Conservation (phyloP, 1,284 basidiomycete genomes). For the Trichosporon sp. region DNA sequence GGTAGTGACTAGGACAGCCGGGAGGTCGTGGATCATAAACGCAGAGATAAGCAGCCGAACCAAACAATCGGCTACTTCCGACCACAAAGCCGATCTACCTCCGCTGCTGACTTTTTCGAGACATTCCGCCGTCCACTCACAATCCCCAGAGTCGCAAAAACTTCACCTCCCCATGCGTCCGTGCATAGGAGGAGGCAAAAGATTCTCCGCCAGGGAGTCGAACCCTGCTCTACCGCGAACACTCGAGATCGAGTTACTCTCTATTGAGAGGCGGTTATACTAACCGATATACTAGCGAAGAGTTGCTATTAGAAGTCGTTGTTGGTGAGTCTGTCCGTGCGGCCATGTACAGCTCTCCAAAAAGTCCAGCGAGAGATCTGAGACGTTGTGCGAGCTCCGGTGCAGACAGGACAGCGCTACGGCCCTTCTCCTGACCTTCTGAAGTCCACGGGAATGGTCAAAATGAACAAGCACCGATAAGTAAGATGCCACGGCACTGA, state of each 20-base stretch:
- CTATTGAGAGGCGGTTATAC: neutral
- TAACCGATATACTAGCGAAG: neutral
- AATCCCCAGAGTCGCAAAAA: neutral
- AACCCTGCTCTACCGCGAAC: neutral
- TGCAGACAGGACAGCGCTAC: too few relatives aligned
- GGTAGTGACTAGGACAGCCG: too few relatives aligned
- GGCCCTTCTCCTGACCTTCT: too few relatives aligned
- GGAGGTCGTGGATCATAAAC: too few relatives aligned
- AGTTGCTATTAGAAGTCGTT: neutral
- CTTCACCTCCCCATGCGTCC: neutral
- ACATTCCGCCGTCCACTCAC: neutral
- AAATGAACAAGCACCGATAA: too few relatives aligned
- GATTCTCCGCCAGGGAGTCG: neutral
- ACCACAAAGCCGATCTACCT: neutral
- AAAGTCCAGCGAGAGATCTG: too few relatives aligned
- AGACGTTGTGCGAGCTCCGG: too few relatives aligned
- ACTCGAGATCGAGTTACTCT: neutral
- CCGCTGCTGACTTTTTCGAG: neutral
- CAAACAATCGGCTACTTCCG: too few relatives aligned
- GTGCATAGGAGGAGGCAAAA: neutral
- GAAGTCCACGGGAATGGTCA: too few relatives aligned
- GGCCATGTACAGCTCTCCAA: too few relatives aligned
- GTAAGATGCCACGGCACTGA: too few relatives aligned
- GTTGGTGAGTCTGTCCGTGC: neutral
- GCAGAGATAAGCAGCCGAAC: too few relatives aligned